Base-by-base conservation (phyloP, 116 monocot genomes). In the Phalaenopsis hybrid region DNA sequence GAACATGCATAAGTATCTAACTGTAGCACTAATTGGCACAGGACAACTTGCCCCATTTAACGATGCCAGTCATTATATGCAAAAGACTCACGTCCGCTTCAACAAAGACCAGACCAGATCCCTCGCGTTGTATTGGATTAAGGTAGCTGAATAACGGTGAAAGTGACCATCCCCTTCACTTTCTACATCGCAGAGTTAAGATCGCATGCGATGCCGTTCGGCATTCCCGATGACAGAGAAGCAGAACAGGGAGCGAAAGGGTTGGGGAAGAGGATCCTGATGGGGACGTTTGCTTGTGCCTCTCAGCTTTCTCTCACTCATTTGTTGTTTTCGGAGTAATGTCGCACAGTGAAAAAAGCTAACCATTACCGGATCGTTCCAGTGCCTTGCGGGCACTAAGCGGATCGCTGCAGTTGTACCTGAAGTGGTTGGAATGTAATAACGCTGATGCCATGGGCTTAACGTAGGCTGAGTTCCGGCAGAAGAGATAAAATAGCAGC, bases 231-330 rank as follows among this genome's bases (percentile, higher is more conserved):
- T 28, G 28, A 28, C 28, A 28, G 28, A 28, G 28, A 57, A 77
- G 44, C 78, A 69, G 78, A 9, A 37, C 37, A 82, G 79, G 82
- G 73, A 50, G 79, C 82, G 82, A 80, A 80, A 87, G 83, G 78
- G 83, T 78, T 83, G 86, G 86, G 85, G 86, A 83, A 83, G 78
- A 83, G 84, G 69, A 82, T 80, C 74, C 34, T 57, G 89, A 91
- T 57, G 85, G 90, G 52, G 87, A 87, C 83, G 84, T 83, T 83
- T 79, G 87, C 86, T 88, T 80, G 84, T 63, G 23, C 65, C 13
- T 49, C 31, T 82, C 57, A 33, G 63, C 81, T 84, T 84, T 79
- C 79, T 74, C 59, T 77, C 81, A 13, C 84, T 83, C 87, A 74
- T 78, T 76, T 82, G 80, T 82, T 82, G 78, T 85, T 82, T 82